Evolutionary conservation across 768 basidiomycete genomes (phyloP), one percentile per base, ranked within the genome.

Genomic region (Lactarius pseudohatsudake): DNA sequence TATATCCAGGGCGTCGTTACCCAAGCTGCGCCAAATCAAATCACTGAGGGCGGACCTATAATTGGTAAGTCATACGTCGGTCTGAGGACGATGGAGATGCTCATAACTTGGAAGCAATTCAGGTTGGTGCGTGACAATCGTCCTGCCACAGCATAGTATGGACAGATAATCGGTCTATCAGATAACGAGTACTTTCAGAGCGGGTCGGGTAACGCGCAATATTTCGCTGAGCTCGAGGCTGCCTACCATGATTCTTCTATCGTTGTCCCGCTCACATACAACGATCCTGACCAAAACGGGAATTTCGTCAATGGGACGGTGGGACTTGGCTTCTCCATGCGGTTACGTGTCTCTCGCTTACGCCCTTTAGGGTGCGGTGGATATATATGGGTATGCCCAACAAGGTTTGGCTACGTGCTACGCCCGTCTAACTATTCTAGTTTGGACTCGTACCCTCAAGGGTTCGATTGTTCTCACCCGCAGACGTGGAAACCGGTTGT

Each of bases 401-500:
- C 13, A 34, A 30, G 4, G 10, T 5, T 43, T 59, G 4, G 18
- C 10, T 5, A 13, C 47, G 28, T 43, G n/a, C 11, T 8, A 3
- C 22, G 7, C 10, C 20, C 26, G 38, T 54, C 15, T 67, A 30
- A 65, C 15, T 4, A 58, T 68, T 28, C 34, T 57, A 36, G 64
- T 32, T 32, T 71, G 65, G 91, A 92, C 71, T 82, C 84, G 0
- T 92, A 92, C 67, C 90, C 90, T 1, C 90, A 92, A 79, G 79
- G 82, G 0, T 93, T 91, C 71, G 91, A 94, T 71, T 94, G 92
- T 73, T 90, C 90, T 0, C 82, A 89, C 67, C 90, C 92, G 2
- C 78, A 79, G 1, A 72, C 67, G 0, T 94, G 92, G 92, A 82
- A 73, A 15, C 83, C 83, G 2, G 83, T 93, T n/a, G 78, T 79